Evolutionary conservation across 1,139 yeast species (phyloP), one percentile per base, ranked within the genome.

Genomic region (Nakaseomyces glabratus): DNA sequence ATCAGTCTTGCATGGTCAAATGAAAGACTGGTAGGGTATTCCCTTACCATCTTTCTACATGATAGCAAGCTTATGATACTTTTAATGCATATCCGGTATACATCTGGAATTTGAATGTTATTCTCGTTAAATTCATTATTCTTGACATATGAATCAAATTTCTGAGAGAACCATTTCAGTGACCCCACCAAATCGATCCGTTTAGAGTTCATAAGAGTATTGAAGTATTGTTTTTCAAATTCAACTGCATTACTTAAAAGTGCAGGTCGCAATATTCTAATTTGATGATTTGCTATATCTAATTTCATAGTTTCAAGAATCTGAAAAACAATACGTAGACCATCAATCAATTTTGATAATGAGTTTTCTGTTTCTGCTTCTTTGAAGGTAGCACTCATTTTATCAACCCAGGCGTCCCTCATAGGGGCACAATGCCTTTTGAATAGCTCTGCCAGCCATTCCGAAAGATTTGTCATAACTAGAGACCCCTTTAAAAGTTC

Each of bases 251-350:
- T 82, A 49, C 85, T 90, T 42, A 86, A 75, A 34, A 88, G 66
- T 10, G 82, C 80, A 2, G 95, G 94, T 49, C 95, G 71, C 39
- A 86, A 65, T 18, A 85, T 75, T 48, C 95, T 69, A 38, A 88
- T 84, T 60, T 86, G 96, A 57, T 88, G 95, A 59, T 88, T 88
- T 13, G 96, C 95, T 37, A 86, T 93, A 53, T 88, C 96, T 46
- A 88, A 67, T 58, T 88, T 88, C 95, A 88, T 86, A n/a, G 94
- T 93, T 57, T 86, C 96, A 46, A 88, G 65, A 40, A 88, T 82
- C 44, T 82, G 82, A 57, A 88, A 85, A 13, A 84, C 71, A 62
- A 78, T 71, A 41, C 90, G 69, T 37, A 88, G 63, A 2, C 94
- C 95, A 35, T 77, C 84, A 28, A 84, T 82, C 34, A 86, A 63